These are phyloP conservation scores for Cyclostephanos tholiformis DNA, from an alignment of 108 stramenopile species.

Conservation along the genomic window DNA sequence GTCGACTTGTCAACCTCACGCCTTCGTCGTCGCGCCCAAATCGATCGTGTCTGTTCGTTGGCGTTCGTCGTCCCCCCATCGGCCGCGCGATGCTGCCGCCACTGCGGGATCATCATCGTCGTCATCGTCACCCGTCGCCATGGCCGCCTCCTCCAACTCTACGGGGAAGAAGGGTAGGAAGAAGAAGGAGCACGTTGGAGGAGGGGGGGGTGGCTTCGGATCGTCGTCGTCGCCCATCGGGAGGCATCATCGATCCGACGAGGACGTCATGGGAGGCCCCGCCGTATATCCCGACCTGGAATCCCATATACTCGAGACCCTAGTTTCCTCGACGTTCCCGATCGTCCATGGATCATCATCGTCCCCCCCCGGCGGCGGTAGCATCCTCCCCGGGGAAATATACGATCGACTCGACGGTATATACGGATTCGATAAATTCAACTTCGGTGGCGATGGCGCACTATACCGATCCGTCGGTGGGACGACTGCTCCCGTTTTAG, in stretches of 20 bases:
- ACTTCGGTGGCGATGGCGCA: conserved; percentile 53
- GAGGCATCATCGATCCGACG: not conserved
- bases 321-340: conserved; percentile 27
- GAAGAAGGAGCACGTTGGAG: not conserved
- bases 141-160: too few species aligned
- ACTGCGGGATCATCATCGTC: too few species aligned
- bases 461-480: conserved; percentile 18
- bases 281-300: conserved; percentile 68
- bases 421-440: conserved; percentile 82
- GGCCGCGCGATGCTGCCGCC: not conserved
- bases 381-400: conserved; percentile 62
- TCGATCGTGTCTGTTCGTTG: not conserved
- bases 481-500: not conserved
- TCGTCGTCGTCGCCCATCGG: not conserved
- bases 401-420: conserved; percentile 84
- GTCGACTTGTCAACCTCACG: too few species aligned
- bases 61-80: not conserved
- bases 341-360: too few species aligned
- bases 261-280: not conserved
- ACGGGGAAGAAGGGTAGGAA: not conserved
- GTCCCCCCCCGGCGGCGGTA: conserved; percentile 39
- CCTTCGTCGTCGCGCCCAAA: too few species aligned
- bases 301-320: conserved; percentile 53
- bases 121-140: too few species aligned
- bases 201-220: not conserved